Conservation (phyloP, 108 stramenopile genomes). For the Nannochloropsis salina region DNA sequence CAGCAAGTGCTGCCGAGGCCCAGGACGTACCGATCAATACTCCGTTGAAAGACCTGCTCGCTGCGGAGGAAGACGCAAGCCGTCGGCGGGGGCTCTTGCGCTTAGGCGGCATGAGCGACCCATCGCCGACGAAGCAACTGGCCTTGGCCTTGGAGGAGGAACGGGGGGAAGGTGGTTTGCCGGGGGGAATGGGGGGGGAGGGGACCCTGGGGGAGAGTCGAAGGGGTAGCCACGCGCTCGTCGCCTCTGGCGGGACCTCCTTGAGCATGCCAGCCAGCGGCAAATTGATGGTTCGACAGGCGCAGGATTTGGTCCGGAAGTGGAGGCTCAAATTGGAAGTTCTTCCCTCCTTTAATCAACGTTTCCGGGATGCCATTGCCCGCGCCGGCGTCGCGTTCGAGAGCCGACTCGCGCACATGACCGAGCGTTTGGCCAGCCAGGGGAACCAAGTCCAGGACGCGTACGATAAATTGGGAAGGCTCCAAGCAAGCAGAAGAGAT, state of each 20-base stretch:
- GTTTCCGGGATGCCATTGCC: constrained; percentile 2
- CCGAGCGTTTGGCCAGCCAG: neutral
- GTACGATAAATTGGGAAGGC: neutral
- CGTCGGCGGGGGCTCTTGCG: neutral
- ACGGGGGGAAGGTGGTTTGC: neutral
- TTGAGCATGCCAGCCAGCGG: neutral
- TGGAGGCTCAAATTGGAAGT: neutral
- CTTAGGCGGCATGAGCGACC: neutral
- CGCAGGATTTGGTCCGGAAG: constrained; percentile 10
- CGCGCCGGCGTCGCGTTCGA: neutral
- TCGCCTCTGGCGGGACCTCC: neutral
- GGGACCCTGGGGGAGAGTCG: neutral
- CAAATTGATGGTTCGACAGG: neutral
- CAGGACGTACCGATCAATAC: constrained; percentile 5
- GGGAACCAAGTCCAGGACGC: neutral
- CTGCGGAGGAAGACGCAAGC: constrained; percentile 2
- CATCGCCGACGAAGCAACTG: neutral
- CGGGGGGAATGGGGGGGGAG: neutral
- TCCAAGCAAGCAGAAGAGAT: neutral
- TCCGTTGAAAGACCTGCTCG: neutral
- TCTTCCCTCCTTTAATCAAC: neutral
- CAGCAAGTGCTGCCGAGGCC: neutral
- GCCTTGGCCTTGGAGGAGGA: neutral
- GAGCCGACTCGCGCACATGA: neutral
- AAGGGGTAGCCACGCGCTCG: neutral